These are phyloP conservation scores for Cephalotrichum gorgonifer DNA, from an alignment of 2,329 filamentous ascomycete species.

Conservation along the genomic window DNA sequence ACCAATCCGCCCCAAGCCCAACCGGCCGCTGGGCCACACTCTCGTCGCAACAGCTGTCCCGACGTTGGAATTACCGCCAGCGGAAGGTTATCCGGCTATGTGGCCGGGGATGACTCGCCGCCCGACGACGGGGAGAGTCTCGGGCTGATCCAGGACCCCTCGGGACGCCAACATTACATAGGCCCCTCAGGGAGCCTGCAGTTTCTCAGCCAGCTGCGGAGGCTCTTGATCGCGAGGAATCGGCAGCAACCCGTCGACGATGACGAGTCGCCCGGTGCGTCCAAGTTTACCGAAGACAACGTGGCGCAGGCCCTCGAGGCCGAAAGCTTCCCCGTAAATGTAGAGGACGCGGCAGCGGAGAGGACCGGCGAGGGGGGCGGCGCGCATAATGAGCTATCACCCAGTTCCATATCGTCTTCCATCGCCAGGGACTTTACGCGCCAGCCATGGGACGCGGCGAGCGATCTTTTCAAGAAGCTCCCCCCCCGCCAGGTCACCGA, in stretches of 20 bases:
- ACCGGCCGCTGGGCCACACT: background rate
- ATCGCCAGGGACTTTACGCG: slow-evolving; percentile 17
- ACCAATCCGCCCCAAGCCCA: background rate
- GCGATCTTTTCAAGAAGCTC: slow-evolving; percentile 17
- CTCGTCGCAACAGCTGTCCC: slow-evolving; percentile 1
- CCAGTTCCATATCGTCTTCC: slow-evolving; percentile 15
- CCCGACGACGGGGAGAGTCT: slow-evolving; percentile 7
- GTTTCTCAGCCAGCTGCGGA: slow-evolving; percentile 22
- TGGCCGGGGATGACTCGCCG: background rate
- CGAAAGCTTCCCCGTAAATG: slow-evolving; percentile 6
- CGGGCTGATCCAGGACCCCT: slow-evolving; percentile 12
- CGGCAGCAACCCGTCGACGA: background rate
- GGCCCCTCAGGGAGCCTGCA: slow-evolving; percentile 24
- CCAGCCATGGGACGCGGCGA: slow-evolving; percentile 14
- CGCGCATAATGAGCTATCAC: slow-evolving; percentile 11
- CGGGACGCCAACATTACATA: slow-evolving; percentile 24
- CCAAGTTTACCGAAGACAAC: slow-evolving; percentile 13
- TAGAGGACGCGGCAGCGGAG: slow-evolving; percentile 1
- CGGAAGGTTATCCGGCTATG: background rate
- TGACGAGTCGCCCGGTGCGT: slow-evolving; percentile 2
- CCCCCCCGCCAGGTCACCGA: slow-evolving; percentile 17
- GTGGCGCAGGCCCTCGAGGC: slow-evolving; percentile 16
- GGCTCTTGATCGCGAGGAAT: slow-evolving; percentile 13
- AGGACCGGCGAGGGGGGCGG: background rate
- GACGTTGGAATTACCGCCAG: background rate